Base-by-base conservation (phyloP, 1,139 yeast genomes). In the Keqinozyma sinolaborantium region DNA sequence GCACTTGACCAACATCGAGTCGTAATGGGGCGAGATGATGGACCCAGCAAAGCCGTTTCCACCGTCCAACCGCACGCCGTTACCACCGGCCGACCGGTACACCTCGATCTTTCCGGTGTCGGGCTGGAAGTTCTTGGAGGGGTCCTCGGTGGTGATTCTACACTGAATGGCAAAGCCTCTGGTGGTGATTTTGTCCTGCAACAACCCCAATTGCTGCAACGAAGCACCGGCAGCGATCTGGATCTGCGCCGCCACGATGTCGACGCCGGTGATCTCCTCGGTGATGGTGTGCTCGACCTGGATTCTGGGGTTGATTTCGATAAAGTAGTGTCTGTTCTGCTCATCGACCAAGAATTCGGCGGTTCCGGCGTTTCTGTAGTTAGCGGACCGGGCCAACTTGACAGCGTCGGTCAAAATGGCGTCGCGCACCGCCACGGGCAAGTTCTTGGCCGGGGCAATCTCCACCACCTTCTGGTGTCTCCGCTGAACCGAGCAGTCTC, bases 31-130 rank as follows among this genome's bases (percentile, higher is more conserved):
- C 23, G 96, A 83, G 46, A 92, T 92, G 45, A 94, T 81, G 20
- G 97, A 87, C 45, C 99, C 99, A n/a, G 97, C 95, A 63, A 88
- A 92, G 5, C 97, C 97, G 56, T 92, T 92, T 65, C 98, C 98
- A 70, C 98, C 99, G 58, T 92, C 99, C 48, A 92, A 74, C 67
- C 99, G 82, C 30, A 92, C 97, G 58, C 99, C 99, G 56, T 92
- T 92, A 72, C 99, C 99, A 68, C 99, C 99, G 24, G 98, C 87
- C 24, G 97, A 88, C 60, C 98, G 79, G 70, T 92, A 92, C 30
- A 92, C 99, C 62, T 92, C 99, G 48, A 92, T 84, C 64, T 92
- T 88, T 57, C 99, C 99, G 3, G 97, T 94, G 57, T 92, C 99
- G 12, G 99, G 99, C 63, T 86, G 97, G 79, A 92, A 92, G 58